Evolutionary conservation across 441 rosid genomes (phyloP), one percentile per base, ranked within the genome.

Genomic region (Macaranga tanarius): DNA sequence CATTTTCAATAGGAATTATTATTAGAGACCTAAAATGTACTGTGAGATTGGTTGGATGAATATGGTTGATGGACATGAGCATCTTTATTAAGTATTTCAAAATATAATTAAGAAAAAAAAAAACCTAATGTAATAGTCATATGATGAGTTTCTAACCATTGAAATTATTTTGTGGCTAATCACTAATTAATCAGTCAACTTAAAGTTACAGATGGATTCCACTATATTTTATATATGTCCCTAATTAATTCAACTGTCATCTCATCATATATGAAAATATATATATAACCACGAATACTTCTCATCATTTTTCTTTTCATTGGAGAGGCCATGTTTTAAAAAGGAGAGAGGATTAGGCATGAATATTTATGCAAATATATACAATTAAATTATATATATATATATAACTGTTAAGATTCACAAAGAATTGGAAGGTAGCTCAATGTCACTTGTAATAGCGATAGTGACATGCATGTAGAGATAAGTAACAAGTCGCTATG

Each of bases 1-100:
- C 56, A 67, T 51, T 70, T 70, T 79, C 79, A 15, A 34, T 7
- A 22, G 52, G 50, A 72, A 82, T 72, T 79, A 77, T 70, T 76
- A 76, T 58, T 13, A 28, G 72, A 67, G 80, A 83, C 76, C 54
- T 78, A 26, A 57, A 28, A 25, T 11, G 22, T 74, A 55, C 50
- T 45, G 34, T 42, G 20, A 59, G 20, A 55, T 65, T 73, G 17
- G 51, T 16, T 70, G 67, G 59, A 62, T 67, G 66, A 73, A 66
- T 22, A 70, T 63, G 74, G 23, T 50, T 62, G 66, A 38, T 52
- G 38, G 77, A 65, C 20, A 22, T 45, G 40, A 51, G 28, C 55
- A 51, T 69, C 45, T 63, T 57, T 68, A 26, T 6, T 7, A n/a
- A n/a, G 31, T 38, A 40, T 54, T n/a, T 22, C n/a, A 4, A 34